Evolutionary conservation across 2,329 filamentous ascomycete genomes (phyloP).

Genomic region (Whalleya microplaca): DNA sequence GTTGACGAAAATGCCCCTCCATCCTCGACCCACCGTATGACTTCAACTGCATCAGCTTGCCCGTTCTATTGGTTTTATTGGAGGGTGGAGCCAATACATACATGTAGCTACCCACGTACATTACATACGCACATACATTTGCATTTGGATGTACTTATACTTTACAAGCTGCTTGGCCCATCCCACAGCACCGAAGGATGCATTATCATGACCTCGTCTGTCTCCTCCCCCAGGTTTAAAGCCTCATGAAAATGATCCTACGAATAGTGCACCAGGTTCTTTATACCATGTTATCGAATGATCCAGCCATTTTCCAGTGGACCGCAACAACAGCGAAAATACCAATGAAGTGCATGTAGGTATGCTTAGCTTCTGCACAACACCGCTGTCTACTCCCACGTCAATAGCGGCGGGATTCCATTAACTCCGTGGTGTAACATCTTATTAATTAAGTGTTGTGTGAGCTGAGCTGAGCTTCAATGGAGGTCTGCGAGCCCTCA

Average conservation of each 20-base stretch:
- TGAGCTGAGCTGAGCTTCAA: slow-evolving; percentile 12
- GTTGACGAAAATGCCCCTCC: slow-evolving; percentile 26
- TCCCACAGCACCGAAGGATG: background rate
- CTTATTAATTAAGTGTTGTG: too few species aligned
- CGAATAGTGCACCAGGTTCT: background rate
- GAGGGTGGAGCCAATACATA: background rate
- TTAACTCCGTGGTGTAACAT: slow-evolving; percentile 1
- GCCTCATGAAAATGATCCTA: background rate
- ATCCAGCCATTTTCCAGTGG: background rate
- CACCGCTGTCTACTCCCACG: too few species aligned
- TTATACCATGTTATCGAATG: slow-evolving; percentile 1
- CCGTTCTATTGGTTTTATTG: background rate
- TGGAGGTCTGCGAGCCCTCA: slow-evolving; percentile 15
- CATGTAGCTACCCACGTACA: slow-evolving; percentile 1
- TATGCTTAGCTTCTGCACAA: background rate
- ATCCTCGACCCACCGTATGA: slow-evolving; percentile 17
- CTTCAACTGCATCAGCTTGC: slow-evolving; percentile 12
- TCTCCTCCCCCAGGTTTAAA: background rate
- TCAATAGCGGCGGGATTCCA: slow-evolving; percentile 11
- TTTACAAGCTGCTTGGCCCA: background rate
- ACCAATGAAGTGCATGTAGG: background rate
- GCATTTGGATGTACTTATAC: background rate
- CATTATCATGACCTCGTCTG: background rate
- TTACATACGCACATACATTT: background rate
- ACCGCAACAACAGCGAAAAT: slow-evolving; percentile 13